These are phyloP conservation scores for Pseudozyma sp. DNA, from an alignment of 1,284 basidiomycete genomes.

Conservation along the genomic window DNA sequence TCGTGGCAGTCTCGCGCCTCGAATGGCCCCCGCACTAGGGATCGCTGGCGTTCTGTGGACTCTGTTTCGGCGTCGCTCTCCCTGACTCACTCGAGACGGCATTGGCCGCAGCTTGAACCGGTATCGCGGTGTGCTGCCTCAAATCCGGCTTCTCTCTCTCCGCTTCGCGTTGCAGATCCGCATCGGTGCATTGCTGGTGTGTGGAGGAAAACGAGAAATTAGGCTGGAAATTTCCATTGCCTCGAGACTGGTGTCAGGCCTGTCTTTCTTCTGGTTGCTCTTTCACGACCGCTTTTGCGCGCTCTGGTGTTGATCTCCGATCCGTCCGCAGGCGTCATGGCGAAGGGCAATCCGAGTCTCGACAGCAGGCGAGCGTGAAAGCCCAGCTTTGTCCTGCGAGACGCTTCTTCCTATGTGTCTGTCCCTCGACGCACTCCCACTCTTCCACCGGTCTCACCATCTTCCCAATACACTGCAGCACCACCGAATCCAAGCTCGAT, in stretches of 20 bases:
- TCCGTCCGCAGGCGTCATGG: conserved; percentile 23
- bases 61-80: background rate
- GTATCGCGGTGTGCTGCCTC: conserved; percentile 25
- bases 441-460: too few relatives aligned
- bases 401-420: background rate
- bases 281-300: background rate
- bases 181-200: conserved; percentile 9
- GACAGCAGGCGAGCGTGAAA: conserved; percentile 31
- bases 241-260: too few relatives aligned
- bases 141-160: conserved; percentile 8
- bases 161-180: background rate
- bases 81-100: background rate
- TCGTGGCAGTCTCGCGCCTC: conserved; percentile 18
- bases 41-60: background rate
- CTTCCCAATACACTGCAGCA: too few relatives aligned
- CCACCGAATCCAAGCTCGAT: too few relatives aligned
- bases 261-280: background rate
- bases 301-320: conserved; percentile 24
- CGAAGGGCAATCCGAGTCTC: background rate
- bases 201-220: conserved; percentile 6
- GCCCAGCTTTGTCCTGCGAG: background rate
- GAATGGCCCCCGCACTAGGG: conserved; percentile 26
- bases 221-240: background rate
- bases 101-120: conserved; percentile 15
- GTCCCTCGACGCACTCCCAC: too few relatives aligned